phyloP scores from a whole-genome alignment of 441 rosid species.

The Manihot esculenta region DNA sequence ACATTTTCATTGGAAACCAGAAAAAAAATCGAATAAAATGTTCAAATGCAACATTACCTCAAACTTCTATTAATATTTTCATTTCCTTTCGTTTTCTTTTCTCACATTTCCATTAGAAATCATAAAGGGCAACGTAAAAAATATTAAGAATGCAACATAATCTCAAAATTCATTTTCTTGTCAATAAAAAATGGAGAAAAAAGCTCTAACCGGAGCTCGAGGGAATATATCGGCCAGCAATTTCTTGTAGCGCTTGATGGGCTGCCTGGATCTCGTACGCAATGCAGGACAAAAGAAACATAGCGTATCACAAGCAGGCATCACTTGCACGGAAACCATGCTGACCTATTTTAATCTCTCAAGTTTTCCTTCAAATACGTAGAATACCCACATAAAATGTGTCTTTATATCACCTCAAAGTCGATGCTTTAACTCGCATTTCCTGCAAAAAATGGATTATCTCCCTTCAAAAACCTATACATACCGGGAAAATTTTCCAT shows the following conservation, averaged over 20 bases:
- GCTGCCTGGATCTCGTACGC: slow-evolving; percentile 74
- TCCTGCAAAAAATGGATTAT: too few relatives aligned
- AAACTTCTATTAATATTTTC: neutral
- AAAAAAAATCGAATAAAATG: neutral
- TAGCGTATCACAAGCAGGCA: slow-evolving; percentile 57
- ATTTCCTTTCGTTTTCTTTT: neutral
- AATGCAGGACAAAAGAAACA: slow-evolving; percentile 68
- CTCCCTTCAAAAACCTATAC: neutral
- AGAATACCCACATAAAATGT: neutral
- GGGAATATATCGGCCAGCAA: slow-evolving; percentile 67
- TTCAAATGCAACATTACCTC: neutral
- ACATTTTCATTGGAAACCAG: neutral
- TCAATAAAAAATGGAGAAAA: neutral
- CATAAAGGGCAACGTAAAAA: neutral
- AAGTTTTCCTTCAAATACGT: neutral
- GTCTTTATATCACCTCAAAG: neutral
- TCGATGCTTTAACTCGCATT: neutral
- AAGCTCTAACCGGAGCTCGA: slow-evolving; percentile 46
- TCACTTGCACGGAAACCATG: slow-evolving; percentile 44
- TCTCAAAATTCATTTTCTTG: neutral
- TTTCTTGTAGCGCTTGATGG: slow-evolving; percentile 72
- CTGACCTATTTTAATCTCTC: slow-evolving; percentile 32
- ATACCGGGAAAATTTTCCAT: neutral
- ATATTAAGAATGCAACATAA: neutral
- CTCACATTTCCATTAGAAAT: neutral